These are phyloP conservation scores for Cicer judaicum DNA, from an alignment of 306 rosid genomes.

Conservation along the genomic window DNA sequence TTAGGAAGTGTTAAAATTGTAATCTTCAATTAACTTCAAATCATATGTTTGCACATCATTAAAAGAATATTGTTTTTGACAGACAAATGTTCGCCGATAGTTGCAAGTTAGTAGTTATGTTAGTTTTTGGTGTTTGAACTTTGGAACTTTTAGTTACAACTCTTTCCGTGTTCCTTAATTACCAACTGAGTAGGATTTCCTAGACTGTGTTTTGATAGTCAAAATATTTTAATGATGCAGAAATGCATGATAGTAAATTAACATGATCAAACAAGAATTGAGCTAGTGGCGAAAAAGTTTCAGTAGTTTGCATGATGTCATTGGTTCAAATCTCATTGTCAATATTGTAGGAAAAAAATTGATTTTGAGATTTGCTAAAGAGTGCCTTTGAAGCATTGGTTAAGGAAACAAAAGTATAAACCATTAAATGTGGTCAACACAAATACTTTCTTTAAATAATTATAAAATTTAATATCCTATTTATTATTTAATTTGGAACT, in stretches of 20 bases:
- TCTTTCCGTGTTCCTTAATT: too few relatives aligned
- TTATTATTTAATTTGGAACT: slow-evolving; percentile 1
- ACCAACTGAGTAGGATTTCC: not conserved
- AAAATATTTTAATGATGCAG: not conserved
- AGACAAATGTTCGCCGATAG: too few relatives aligned
- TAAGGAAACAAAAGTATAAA: not conserved
- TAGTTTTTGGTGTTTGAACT: too few relatives aligned
- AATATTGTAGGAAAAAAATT: not conserved
- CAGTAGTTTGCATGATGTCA: not conserved
- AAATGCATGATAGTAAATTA: not conserved
- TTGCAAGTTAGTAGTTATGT: too few relatives aligned
- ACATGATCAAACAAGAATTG: not conserved
- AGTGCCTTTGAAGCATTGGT: not conserved
- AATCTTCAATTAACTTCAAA: not conserved
- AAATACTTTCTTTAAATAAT: slow-evolving; percentile 10
- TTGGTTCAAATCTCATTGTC: slow-evolving; percentile 1
- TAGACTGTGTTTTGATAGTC: not conserved
- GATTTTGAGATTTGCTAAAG: not conserved
- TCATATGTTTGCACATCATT: not conserved
- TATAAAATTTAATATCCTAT: not conserved
- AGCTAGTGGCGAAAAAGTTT: not conserved
- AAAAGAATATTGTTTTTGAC: not conserved
- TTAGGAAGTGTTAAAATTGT: not conserved
- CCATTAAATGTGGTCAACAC: not conserved
- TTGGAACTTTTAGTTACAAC: too few relatives aligned